Conservation (phyloP, 2,329 filamentous ascomycete species). For the Coniella lustricola region DNA sequence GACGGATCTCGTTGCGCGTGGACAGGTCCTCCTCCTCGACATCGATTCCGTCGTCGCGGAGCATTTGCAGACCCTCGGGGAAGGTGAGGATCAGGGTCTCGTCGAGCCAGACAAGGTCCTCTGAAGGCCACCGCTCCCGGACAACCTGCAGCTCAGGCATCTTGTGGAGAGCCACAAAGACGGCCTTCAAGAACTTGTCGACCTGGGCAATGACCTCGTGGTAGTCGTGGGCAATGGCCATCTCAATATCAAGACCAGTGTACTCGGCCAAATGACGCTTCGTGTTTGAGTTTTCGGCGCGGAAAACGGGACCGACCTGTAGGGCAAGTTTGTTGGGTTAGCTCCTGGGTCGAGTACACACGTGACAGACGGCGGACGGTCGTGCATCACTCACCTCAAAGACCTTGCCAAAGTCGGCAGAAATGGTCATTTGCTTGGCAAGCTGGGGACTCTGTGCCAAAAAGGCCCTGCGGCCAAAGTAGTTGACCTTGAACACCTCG, state of each 20-base stretch:
- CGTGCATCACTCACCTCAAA: slow-evolving; percentile 53
- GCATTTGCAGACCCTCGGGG: slow-evolving; percentile 68
- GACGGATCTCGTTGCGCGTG: slow-evolving; percentile 78
- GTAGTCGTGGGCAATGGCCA: slow-evolving; percentile 84
- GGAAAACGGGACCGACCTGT: slow-evolving; percentile 74
- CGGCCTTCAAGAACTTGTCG: slow-evolving; percentile 65
- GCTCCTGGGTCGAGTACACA: not conserved
- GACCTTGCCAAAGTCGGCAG: slow-evolving; percentile 80
- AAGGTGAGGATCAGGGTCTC: slow-evolving; percentile 79
- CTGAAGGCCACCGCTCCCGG: slow-evolving; percentile 77
- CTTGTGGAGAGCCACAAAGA: slow-evolving; percentile 58
- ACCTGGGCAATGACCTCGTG: slow-evolving; percentile 77
- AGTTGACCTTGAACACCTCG: slow-evolving; percentile 85
- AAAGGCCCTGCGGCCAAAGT: slow-evolving; percentile 82
- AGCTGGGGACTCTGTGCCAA: slow-evolving; percentile 87
- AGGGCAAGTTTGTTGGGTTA: not conserved
- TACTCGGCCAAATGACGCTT: slow-evolving; percentile 93
- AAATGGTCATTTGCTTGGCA: slow-evolving; percentile 88
- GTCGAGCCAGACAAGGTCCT: slow-evolving; percentile 81
- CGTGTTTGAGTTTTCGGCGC: slow-evolving; percentile 92
- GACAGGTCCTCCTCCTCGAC: slow-evolving; percentile 71
- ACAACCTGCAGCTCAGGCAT: slow-evolving; percentile 68
- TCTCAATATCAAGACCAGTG: slow-evolving; percentile 86
- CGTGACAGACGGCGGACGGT: not conserved
- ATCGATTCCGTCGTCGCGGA: slow-evolving; percentile 71